These are phyloP conservation scores for Apiospora marii DNA, from an alignment of 2,329 filamentous ascomycete species.

Conservation along the genomic window DNA sequence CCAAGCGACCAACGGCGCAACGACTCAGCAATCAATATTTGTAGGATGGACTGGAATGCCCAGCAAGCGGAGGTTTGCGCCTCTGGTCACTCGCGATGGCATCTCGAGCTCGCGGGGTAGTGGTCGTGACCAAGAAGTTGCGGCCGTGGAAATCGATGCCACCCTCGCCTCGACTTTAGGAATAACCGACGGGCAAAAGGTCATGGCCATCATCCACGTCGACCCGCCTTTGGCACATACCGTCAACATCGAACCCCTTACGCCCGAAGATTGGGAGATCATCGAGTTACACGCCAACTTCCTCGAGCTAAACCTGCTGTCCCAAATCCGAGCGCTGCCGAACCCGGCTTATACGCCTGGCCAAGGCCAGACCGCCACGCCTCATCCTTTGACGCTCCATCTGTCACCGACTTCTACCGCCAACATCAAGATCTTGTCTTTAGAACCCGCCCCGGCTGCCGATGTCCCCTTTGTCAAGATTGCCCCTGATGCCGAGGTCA, in stretches of 20 bases:
- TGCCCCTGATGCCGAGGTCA: conserved; percentile 92
- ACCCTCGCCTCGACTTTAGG: conserved; percentile 81
- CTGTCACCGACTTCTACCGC: conserved; percentile 95
- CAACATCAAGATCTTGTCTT: conserved; percentile 83
- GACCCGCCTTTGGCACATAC: conserved; percentile 93
- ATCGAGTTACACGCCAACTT: conserved; percentile 98
- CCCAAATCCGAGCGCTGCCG: conserved; percentile 90
- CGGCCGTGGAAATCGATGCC: conserved; percentile 85
- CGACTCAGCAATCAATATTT: conserved; percentile 75
- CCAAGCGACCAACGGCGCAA: conserved; percentile 52
- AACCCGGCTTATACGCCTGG: conserved; percentile 75
- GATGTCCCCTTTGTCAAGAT: conserved; percentile 88
- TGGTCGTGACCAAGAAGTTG: conserved; percentile 77
- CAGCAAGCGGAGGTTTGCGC: conserved; percentile 81
- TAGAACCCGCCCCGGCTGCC: conserved; percentile 76
- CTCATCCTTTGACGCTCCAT: conserved; percentile 88
- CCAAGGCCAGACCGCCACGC: conserved; percentile 57
- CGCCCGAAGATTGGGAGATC: conserved; percentile 97
- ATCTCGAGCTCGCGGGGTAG: conserved; percentile 66
- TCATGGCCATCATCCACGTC: conserved; percentile 76
- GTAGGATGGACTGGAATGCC: conserved; percentile 98
- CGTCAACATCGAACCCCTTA: conserved; percentile 95
- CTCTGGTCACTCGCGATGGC: conserved; percentile 78
- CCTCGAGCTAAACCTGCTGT: conserved; percentile 89
- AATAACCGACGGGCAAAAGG: conserved; percentile 81